Percentiles rank a stretch among this genome's conserved stretches.
Evolutionary conservation across 371 early-diverging fungal species (phyloP).

Genomic region (Coemansia sp.): DNA sequence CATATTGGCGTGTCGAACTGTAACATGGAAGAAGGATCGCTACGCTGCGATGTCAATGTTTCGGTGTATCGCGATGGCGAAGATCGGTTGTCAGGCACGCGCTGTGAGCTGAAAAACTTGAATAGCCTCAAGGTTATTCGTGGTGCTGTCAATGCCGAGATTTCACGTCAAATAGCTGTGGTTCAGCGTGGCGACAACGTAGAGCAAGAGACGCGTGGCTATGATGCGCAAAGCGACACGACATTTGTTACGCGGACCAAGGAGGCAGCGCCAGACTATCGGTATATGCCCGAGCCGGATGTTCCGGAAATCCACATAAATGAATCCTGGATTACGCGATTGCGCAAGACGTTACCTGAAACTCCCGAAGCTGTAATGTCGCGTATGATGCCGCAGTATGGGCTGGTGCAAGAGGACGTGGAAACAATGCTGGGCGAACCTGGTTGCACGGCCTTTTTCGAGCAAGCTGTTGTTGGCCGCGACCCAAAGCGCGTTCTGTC

Average conservation of each 20-base stretch:
- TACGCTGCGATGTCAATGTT: slow-evolving; percentile 92
- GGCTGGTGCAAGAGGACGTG: slow-evolving; percentile 59
- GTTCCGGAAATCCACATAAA: slow-evolving; percentile 61
- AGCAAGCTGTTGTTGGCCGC: slow-evolving; percentile 53
- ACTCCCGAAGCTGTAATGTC: slow-evolving; percentile 65
- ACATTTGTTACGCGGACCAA: slow-evolving; percentile 77
- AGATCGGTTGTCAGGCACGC: slow-evolving; percentile 58
- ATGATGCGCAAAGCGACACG: slow-evolving; percentile 60
- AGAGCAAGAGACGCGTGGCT: slow-evolving; percentile 77
- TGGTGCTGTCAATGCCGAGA: slow-evolving; percentile 69
- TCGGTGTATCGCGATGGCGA: slow-evolving; percentile 61
- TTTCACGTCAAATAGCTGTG: slow-evolving; percentile 67
- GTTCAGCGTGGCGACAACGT: slow-evolving; percentile 60
- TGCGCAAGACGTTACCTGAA: slow-evolving; percentile 64
- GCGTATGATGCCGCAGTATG: slow-evolving; percentile 66
- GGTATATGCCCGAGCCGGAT: slow-evolving; percentile 93
- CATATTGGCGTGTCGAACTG: slow-evolving; percentile 72
- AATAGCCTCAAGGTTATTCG: slow-evolving; percentile 72
- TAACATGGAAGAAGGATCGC: slow-evolving; percentile 88
- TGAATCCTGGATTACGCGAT: slow-evolving; percentile 56
- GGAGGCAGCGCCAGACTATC: slow-evolving; percentile 82
- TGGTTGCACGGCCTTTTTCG: slow-evolving; percentile 73
- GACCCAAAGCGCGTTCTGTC: slow-evolving; percentile 21
- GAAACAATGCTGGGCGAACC: slow-evolving; percentile 70
- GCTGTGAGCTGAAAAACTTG: slow-evolving; percentile 90